Percentiles rank a stretch among this genome's conserved stretches.
phyloP scores from a whole-genome alignment of 225 moss, liverwort and hornwort genomes.

The Physcomitrellopsis africana region DNA sequence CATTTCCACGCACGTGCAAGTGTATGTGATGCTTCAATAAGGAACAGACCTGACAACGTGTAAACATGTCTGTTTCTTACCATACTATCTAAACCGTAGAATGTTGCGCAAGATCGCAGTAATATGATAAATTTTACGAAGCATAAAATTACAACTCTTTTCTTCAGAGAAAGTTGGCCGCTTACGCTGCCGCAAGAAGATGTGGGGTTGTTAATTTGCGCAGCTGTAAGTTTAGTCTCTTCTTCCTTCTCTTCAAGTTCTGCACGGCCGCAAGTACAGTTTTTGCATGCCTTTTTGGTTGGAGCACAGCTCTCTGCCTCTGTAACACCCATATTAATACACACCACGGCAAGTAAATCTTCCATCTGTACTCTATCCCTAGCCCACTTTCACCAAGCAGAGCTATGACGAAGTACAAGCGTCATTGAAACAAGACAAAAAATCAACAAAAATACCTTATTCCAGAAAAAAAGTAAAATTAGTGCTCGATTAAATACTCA shows the following conservation, averaged over 20 bases:
- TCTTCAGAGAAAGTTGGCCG: background rate
- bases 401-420: background rate
- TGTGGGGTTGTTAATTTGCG: slow-evolving; percentile 67
- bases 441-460: too few species aligned
- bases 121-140: background rate
- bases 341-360: background rate
- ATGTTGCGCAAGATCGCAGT: background rate
- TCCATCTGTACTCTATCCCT: background rate
- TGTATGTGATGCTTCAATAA: background rate
- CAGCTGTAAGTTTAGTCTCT: slow-evolving; percentile 51
- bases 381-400: background rate
- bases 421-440: background rate
- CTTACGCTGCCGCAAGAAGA: slow-evolving; percentile 82
- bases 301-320: slow-evolving; percentile 73
- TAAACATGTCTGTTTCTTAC: too few species aligned
- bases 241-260: slow-evolving; percentile 64
- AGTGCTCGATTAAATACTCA: background rate
- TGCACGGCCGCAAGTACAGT: slow-evolving; percentile 86
- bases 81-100: background rate
- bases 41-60: background rate
- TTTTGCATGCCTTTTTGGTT: slow-evolving; percentile 78
- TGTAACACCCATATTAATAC: slow-evolving; percentile 27
- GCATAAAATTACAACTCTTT: background rate
- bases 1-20: background rate
- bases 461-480: background rate